Percentiles rank a stretch among this genome's conserved stretches.
These are phyloP conservation scores for Russula griseocarnosa DNA, from an alignment of 768 basidiomycete genomes.

Conservation along the genomic window DNA sequence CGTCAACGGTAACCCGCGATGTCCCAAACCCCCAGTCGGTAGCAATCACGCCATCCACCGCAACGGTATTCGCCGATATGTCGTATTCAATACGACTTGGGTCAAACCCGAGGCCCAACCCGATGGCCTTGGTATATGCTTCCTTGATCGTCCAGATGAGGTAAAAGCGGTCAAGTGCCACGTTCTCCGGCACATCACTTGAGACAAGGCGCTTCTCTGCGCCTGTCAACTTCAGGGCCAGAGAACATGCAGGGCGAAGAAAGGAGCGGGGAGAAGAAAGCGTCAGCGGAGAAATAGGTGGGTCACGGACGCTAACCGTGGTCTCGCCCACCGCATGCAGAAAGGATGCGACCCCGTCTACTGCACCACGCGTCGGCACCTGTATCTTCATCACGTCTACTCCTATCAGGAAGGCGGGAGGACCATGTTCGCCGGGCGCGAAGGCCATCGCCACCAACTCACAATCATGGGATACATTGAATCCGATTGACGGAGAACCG, in stretches of 20 bases:
- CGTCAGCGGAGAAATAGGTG: slow-evolving; percentile 13
- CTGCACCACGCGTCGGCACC: slow-evolving; percentile 48
- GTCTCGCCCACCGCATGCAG: slow-evolving; percentile 61
- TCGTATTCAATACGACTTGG: slow-evolving; percentile 74
- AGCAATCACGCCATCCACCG: slow-evolving; percentile 54
- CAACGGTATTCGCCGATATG: slow-evolving; percentile 46
- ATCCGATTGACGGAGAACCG: slow-evolving; percentile 60
- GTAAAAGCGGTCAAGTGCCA: slow-evolving; percentile 62
- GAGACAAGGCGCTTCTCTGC: slow-evolving; percentile 36
- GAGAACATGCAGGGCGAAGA: background rate
- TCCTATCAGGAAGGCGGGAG: slow-evolving; percentile 57
- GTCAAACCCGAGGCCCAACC: slow-evolving; percentile 78
- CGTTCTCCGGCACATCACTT: slow-evolving; percentile 41
- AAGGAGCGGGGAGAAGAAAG: background rate
- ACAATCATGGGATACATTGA: slow-evolving; percentile 82
- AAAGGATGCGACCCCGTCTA: slow-evolving; percentile 56
- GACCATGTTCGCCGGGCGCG: slow-evolving; percentile 45
- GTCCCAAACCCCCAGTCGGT: slow-evolving; percentile 66
- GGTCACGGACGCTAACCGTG: slow-evolving; percentile 45
- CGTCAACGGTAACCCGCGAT: slow-evolving; percentile 49
- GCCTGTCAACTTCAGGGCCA: slow-evolving; percentile 39
- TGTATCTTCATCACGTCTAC: slow-evolving; percentile 79
- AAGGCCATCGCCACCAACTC: slow-evolving; percentile 64
- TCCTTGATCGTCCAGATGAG: slow-evolving; percentile 91
- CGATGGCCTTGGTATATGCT: slow-evolving; percentile 86